Evolutionary conservation across 2,329 filamentous ascomycete species (phyloP).

Genomic region (Pseudocercospora vitis): DNA sequence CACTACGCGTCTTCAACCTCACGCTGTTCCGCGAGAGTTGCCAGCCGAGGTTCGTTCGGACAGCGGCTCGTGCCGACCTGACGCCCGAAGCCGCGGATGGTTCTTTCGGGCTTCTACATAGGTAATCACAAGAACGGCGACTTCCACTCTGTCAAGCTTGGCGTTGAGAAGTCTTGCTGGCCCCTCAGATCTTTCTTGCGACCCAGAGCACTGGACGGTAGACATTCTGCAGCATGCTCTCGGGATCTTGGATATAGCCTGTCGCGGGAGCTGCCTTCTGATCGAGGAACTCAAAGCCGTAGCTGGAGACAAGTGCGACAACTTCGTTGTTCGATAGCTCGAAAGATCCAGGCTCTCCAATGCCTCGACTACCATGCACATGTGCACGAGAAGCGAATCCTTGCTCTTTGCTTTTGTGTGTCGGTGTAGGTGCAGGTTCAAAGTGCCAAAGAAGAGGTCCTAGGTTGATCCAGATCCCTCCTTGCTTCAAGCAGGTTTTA

Average conservation of each 20-base stretch:
- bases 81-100: neutral
- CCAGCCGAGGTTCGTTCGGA: neutral
- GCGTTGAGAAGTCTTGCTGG: too few relatives aligned
- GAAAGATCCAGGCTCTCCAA: slow-evolving; percentile 84
- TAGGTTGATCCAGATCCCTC: slow-evolving; percentile 83
- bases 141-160: too few relatives aligned
- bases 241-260: slow-evolving; percentile 82
- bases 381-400: slow-evolving; percentile 1
- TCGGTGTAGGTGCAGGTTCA: slow-evolving; percentile 63
- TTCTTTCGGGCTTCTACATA: too few relatives aligned
- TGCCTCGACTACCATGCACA: slow-evolving; percentile 41
- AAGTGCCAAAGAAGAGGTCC: slow-evolving; percentile 96
- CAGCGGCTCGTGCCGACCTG: neutral
- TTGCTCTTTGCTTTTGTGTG: slow-evolving; percentile 49
- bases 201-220: slow-evolving; percentile 85
- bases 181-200: slow-evolving; percentile 66
- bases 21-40: neutral
- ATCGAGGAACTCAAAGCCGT: slow-evolving; percentile 69
- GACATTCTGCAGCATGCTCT: slow-evolving; percentile 81
- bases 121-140: too few relatives aligned
- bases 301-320: slow-evolving; percentile 65
- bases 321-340: slow-evolving; percentile 91
- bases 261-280: slow-evolving; percentile 57
- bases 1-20: neutral
- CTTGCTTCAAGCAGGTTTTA: slow-evolving; percentile 69